Base-by-base conservation (phyloP, 257 asterid species). In the Craterostigma plantagineum region DNA sequence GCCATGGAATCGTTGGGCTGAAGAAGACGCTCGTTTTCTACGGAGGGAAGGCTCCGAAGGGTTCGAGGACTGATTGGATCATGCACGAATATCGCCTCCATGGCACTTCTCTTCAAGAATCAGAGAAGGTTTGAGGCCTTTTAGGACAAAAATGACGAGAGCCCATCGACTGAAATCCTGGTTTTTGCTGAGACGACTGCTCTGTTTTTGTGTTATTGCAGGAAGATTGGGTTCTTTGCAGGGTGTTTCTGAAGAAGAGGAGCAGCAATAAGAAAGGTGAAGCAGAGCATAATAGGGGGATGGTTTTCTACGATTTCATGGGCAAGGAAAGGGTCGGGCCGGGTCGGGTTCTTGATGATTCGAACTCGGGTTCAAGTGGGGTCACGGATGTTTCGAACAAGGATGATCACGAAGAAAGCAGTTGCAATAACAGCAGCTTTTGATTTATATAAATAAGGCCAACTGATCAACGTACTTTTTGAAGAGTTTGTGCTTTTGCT, bases 331-430 rank as follows among this genome's bases (percentile, higher is more conserved):
- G n/a, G n/a, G 64, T 56, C 7, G 69, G 54, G 15, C 35, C 65
- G 69, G 63, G 53, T 35, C 45, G 38, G 11, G 14, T 59, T 3
- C 66, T 72, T 4, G 66, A 55, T 6, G 55, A 69, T 0, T 67
- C 87, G 0, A 40, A 55, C 6, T 80, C 96, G 7, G 76, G 79
- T 16, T 71, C 90, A 3, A 86, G 97, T 54, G 97, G 91, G 33
- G 58, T 86, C 11, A 86, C 94, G n/a, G 92, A 77, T 59, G 47
- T 70, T 14, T 66, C 86, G 0, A 42, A 52, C 35, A 51, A 8
- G 11, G 43, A 58, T 14, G 75, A 80, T 18, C 63, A 51, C 12
- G 94, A 75, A 65, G 81, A 73, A 45, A 69, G 68, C 56, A 73
- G 81, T 46, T n/a, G n/a, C n/a, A n/a, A n/a, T 11, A 14, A n/a